These are phyloP conservation scores for Kluyveromyces wickerhamii DNA, from an alignment of 805 yeast genomes.

Conservation along the genomic window DNA sequence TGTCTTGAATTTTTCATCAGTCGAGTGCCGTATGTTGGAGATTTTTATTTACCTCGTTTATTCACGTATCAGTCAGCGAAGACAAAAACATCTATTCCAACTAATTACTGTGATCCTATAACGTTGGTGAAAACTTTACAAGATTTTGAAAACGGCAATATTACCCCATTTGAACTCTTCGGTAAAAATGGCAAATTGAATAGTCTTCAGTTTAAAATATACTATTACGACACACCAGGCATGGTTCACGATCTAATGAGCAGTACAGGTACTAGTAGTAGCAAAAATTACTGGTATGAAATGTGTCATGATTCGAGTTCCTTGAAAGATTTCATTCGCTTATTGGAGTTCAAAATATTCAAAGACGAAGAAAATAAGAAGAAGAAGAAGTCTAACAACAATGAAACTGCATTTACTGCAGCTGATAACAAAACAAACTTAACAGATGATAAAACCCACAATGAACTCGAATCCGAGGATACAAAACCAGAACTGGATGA, in stretches of 20 bases:
- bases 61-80: slow-evolving; percentile 15
- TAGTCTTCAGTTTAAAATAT: slow-evolving; percentile 20
- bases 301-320: slow-evolving; percentile 21
- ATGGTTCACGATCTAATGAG: slow-evolving; percentile 15
- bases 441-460: not conserved
- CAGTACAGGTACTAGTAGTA: slow-evolving; percentile 6
- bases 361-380: slow-evolving; percentile 1
- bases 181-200: slow-evolving; percentile 18
- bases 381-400: not conserved
- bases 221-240: slow-evolving; percentile 23
- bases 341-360: slow-evolving; percentile 16
- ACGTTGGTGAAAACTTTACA: slow-evolving; percentile 14
- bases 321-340: slow-evolving; percentile 17
- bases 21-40: slow-evolving; percentile 26
- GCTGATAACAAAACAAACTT: not conserved
- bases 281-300: slow-evolving; percentile 25
- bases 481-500: not conserved
- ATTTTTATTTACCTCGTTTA: slow-evolving; percentile 26
- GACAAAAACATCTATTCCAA: slow-evolving; percentile 9
- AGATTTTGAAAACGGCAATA: slow-evolving; percentile 18
- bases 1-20: slow-evolving; percentile 27
- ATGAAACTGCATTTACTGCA: not conserved
- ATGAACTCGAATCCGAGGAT: not conserved
- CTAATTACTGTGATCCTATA: slow-evolving; percentile 18
- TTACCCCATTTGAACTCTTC: slow-evolving; percentile 17